A percentile compares a stretch with the other conserved stretches of the same genome.
Conservation (phyloP, 768 basidiomycete species). For the Mycena kentingensis region DNA sequence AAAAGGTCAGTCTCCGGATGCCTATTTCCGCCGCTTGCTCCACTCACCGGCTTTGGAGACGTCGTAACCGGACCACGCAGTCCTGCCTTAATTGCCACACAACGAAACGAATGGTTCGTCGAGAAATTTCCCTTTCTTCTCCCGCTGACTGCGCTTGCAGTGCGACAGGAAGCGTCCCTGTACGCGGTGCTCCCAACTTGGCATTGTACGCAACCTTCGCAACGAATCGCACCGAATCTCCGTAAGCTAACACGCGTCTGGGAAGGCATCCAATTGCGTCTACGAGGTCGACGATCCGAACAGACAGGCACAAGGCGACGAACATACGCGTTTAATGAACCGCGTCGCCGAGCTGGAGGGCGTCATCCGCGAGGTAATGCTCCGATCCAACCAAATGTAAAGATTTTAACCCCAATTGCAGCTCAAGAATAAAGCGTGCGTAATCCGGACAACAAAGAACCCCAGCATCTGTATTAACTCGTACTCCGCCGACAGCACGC, state of each 20-base stretch:
- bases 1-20: no score
- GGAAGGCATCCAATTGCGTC: slow-evolving; percentile 60
- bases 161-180: slow-evolving; percentile 53
- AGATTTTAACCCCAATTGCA: neutral
- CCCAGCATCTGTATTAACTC: no score
- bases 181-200: slow-evolving; percentile 20
- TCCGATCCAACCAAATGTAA: neutral
- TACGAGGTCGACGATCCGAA: slow-evolving; percentile 61
- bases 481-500: no score
- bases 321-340: slow-evolving; percentile 50
- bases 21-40: no score
- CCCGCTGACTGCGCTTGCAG: slow-evolving; percentile 25
- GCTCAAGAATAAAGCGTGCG: neutral
- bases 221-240: neutral
- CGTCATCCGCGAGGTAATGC: slow-evolving; percentile 52
- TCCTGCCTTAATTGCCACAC: slow-evolving; percentile 57
- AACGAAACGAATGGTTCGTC: slow-evolving; percentile 55
- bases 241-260: neutral
- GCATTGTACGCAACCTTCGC: slow-evolving; percentile 9
- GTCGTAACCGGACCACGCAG: slow-evolving; percentile 54
- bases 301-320: slow-evolving; percentile 43
- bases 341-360: slow-evolving; percentile 64
- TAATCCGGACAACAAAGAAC: no score
- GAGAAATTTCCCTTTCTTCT: neutral
- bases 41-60: no score